A percentile compares a stretch with the other conserved stretches of the same genome.
phyloP scores from a whole-genome alignment of 345 rosid species.

The Chamaenerion angustifolium region DNA sequence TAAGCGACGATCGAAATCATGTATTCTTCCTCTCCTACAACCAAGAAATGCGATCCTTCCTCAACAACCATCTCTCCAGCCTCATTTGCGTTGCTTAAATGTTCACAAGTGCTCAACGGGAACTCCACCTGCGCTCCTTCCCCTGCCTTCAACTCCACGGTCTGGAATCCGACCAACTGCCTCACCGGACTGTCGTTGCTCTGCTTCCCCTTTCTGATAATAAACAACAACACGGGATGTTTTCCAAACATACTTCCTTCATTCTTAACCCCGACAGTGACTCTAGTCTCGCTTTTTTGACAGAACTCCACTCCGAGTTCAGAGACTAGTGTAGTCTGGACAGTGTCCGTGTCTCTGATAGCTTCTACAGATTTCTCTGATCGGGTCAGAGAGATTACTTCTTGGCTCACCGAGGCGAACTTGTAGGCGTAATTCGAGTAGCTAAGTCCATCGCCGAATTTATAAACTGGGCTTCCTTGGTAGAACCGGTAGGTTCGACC shows the following conservation, averaged over 20 bases:
- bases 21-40: conserved; percentile 50
- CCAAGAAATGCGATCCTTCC: conserved; percentile 55
- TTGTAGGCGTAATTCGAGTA: conserved; percentile 50
- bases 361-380: conserved; percentile 7
- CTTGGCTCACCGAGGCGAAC: conserved; percentile 17
- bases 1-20: conserved; percentile 20
- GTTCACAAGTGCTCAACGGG: conserved; percentile 46
- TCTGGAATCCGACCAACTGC: conserved; percentile 59
- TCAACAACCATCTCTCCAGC: conserved; percentile 55
- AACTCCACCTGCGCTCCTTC: conserved; percentile 43
- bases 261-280: conserved; percentile 37
- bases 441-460: conserved; percentile 72
- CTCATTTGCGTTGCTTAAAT: conserved; percentile 53
- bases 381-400: conserved; percentile 23
- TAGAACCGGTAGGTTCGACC: conserved; percentile 88
- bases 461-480: conserved; percentile 40
- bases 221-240: conserved; percentile 57
- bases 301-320: conserved; percentile 38
- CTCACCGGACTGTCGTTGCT: conserved; percentile 46
- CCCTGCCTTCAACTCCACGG: conserved; percentile 38
- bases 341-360: conserved; percentile 5
- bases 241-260: conserved; percentile 54
- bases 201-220: conserved; percentile 22
- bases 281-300: conserved; percentile 22
- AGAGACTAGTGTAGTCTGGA: conserved; percentile 22